Percentiles rank a stretch among this genome's conserved stretches.
Conservation (phyloP, 1,139 yeast species). For the Kluyveromyces marxianus region DNA sequence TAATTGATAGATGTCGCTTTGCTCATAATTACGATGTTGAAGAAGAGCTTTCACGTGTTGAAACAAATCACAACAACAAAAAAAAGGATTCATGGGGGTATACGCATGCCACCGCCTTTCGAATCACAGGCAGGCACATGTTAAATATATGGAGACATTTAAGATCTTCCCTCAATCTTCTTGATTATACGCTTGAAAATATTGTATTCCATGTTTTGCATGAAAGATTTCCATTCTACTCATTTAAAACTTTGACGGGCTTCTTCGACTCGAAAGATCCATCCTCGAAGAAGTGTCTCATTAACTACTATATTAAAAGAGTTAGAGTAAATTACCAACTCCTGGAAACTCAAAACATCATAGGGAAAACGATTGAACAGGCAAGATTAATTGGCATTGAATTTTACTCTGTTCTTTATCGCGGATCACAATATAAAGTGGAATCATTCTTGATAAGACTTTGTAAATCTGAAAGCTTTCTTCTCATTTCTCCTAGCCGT, state of each 20-base stretch:
- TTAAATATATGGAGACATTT: conserved; percentile 79
- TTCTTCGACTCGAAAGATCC: conserved; percentile 38
- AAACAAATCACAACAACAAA: conserved; percentile 42
- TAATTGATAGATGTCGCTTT: conserved; percentile 54
- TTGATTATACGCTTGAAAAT: conserved; percentile 71
- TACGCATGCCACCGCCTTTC: conserved; percentile 64
- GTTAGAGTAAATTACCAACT: conserved; percentile 44
- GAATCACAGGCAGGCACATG: conserved; percentile 71
- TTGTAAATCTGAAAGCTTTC: conserved; percentile 64
- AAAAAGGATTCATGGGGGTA: conserved; percentile 75
- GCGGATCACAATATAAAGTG: conserved; percentile 92
- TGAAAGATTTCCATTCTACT: conserved; percentile 56
- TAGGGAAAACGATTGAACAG: conserved; percentile 71
- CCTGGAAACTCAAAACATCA: conserved; percentile 54
- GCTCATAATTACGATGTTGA: conserved; percentile 47
- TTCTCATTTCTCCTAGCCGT: conserved; percentile 74
- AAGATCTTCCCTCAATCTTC: conserved; percentile 52
- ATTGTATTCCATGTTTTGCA: conserved; percentile 63
- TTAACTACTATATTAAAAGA: conserved; percentile 48
- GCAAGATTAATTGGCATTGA: conserved; percentile 85
- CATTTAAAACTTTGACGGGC: conserved; percentile 41
- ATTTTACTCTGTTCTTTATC: conserved; percentile 73
- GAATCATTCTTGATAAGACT: conserved; percentile 74
- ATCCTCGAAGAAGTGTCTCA: conserved; percentile 32
- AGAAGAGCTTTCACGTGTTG: conserved; percentile 46